Conservation (phyloP, 805 yeast genomes). For the Zygoascus flipseniorum region DNA sequence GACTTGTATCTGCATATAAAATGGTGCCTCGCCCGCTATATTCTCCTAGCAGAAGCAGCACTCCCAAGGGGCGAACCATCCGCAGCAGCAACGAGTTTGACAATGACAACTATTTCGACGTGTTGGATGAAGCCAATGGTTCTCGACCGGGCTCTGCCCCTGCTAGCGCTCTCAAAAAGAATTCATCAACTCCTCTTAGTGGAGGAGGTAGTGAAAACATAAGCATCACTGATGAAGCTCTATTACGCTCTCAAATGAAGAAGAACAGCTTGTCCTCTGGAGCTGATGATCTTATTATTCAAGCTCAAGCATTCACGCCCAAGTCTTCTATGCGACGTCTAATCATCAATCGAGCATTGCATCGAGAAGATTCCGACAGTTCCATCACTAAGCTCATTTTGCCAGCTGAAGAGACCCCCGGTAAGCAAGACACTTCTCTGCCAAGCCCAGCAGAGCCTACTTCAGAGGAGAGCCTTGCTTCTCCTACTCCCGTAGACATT, state of each 20-base stretch:
- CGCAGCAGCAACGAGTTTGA: neutral
- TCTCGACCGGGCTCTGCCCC: neutral
- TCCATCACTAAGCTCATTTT: neutral
- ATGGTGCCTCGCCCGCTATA: neutral
- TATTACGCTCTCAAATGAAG: neutral
- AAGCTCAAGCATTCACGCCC: slow-evolving; percentile 66
- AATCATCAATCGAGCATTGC: slow-evolving; percentile 21
- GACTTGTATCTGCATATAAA: slow-evolving; percentile 45
- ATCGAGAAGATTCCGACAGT: neutral
- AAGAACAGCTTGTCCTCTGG: neutral
- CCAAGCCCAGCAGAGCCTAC: neutral
- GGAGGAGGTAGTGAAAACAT: neutral
- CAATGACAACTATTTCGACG: neutral
- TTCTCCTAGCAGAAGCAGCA: neutral
- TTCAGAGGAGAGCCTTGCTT: neutral
- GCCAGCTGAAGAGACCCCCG: neutral
- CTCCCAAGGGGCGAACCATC: neutral
- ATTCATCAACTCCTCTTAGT: neutral
- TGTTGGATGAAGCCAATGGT: neutral
- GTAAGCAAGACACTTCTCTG: neutral
- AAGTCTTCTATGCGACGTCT: slow-evolving; percentile 45
- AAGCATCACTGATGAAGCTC: neutral
- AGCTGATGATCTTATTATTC: slow-evolving; percentile 33
- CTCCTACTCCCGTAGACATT: neutral
- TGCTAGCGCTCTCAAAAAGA: neutral